Evolutionary conservation across 2,329 filamentous ascomycete species (phyloP), one percentile per base, ranked within the genome.

Genomic region (Sporothrix protearum): DNA sequence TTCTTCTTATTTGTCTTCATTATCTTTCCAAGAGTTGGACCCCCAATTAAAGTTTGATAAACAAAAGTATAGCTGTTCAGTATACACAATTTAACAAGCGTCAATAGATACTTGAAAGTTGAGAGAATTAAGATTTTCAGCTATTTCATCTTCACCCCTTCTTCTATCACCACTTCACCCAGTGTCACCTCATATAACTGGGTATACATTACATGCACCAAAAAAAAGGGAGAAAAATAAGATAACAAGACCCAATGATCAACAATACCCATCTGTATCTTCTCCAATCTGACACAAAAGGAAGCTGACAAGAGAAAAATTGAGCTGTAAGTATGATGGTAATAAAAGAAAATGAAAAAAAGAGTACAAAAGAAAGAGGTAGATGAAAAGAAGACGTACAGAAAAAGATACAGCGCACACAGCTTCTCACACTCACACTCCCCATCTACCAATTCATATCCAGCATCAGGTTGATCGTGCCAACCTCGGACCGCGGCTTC

Each of bases 401-500:
- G 63, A 25, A 61, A 59, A 16, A 64, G 63, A 42, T 6, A 14
- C 2, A 63, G 25, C 7, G 19, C 61, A 66, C 51, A 66, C 59
- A 47, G 14, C 16, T 16, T 22, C 42, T 47, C 42, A 19, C 39
- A 25, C 70, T 9, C 19, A 33, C 39, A 4, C 9, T 9, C 22
- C 14, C 12, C 22, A 12, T 14, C 25, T 61, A 68, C 36, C 45
- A 71, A 0, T 51, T 12, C 74, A 70, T 73, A 36, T 75, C 75
- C 19, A 76, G 69, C 67, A 76, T 61, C 76, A 83, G 80, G 73
- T 79, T 78, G 72, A 83, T 83, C 66, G 81, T 76, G 53, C 82
- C 81, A 71, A 78, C 80, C 49, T 76, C 76, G 42, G 75, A 72
- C 72, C 76, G 79, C 47, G 89, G 88, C 83, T 92, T 92, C 78